Base-by-base conservation (phyloP, 345 rosid genomes). In the Excoecaria cochinchinensis region DNA sequence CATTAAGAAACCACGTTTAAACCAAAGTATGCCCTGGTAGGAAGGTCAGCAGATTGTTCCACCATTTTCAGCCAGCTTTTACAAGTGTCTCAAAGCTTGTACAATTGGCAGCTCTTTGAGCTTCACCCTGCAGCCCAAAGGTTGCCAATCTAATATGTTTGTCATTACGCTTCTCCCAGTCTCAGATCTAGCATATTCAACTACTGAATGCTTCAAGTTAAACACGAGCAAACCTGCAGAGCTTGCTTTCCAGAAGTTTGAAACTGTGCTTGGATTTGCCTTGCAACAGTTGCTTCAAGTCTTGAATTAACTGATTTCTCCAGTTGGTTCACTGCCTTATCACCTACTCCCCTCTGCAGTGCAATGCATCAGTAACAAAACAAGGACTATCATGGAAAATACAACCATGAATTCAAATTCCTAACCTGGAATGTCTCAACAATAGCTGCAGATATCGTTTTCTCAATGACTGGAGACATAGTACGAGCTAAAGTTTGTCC, bases 211-310 rank as follows among this genome's bases (percentile, higher is more conserved):
- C 55, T 40, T 9, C 60, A 80, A 68, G 73, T 60, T 44, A 55
- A 69, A 75, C 53, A 71, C 40, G 14, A 22, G 42, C 76, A 63
- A 77, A 94, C 99, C 99, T 92, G 95, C 70, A 95, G 93, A 36
- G 97, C 97, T 76, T 89, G 95, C 85, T 82, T 91, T 81, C 97
- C 99, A 85, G 98, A 87, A 71, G 94, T 93, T 89, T 91, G 98
- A 83, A 95, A 93, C 70, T 93, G 98, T 59, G 90, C 81, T 77
- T 88, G 90, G 67, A 95, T 95, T 84, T 95, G 99, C 83, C 87
- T 86, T 53, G 92, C 86, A 75, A 95, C 87, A 12, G 92, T 84
- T 73, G 94, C 84, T 79, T 93, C 98, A 38, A 93, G 93, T 84
- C 90, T 95, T 67, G 90, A 82, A 77, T 75, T 89, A 76, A 95